Evolutionary conservation across 176 grass and related monocot species (phyloP), one percentile per base, ranked within the genome.

Genomic region (Oropetium thomaeum): DNA sequence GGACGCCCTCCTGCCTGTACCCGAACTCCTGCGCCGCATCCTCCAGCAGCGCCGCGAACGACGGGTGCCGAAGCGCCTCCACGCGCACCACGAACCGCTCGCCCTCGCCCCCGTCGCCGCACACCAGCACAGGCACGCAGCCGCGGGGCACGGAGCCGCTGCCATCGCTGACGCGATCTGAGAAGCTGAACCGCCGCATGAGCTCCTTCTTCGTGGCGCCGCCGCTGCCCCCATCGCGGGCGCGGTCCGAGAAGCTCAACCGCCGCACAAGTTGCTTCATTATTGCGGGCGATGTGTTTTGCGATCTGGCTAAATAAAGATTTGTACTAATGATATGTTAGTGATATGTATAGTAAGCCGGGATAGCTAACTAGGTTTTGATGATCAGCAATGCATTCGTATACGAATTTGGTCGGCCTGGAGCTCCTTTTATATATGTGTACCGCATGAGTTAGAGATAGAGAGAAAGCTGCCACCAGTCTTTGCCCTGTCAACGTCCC

Each of bases 51-150:
- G 55, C 71, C 8, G 75, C 35, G 67, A 97, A 62, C 70, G 82
- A 79, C 54, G 87, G 90, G 75, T 84, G 84, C 26, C 69, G 79
- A n/a, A 97, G 84, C 23, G 76, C 62, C 82, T 90, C 87, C 49
- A 85, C 77, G 1, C 32, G 82, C 71, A 97, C 87, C 66, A 86
- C 73, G 73, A 97, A 86, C 71, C 87, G 65, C 82, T 97, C 84
- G 28, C 26, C 62, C 19, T 55, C 64, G 0, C 47, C 81, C 23
- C 51, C 87, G 28, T 28, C 57, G 11, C 26, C 75, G 63, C 87
- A 80, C 59, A 90, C 89, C 9, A 92, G 54, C 44, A 96, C 69
- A 52, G 93, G 93, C 54, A 96, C 87, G 64, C 88, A 89, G 27
- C 93, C 93, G 62, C 73, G 73, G 0, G 84, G 91, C 60, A 85